Evolutionary conservation across 805 yeast species (phyloP), one percentile per base, ranked within the genome.

Genomic region (Ogataea haglerorum): DNA sequence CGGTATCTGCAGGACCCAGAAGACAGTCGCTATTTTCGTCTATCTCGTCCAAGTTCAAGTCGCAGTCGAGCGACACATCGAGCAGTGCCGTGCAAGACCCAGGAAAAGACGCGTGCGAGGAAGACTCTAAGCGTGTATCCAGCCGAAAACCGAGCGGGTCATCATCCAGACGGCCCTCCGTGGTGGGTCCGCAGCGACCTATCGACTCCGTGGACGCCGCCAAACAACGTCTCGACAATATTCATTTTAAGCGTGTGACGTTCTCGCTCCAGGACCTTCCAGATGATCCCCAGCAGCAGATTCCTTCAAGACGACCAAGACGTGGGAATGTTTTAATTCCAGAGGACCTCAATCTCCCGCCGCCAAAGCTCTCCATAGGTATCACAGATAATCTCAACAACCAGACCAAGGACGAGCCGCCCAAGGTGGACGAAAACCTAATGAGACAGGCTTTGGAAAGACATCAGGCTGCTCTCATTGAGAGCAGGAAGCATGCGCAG

Each of bases 401-500:
- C 30, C 52, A 52, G 34, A 34, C 54, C 17, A 42, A 59, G 21
- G 58, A 55, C 28, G 59, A 53, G 34, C 49, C 42, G 14, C 58
- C 58, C 2, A 58, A 53, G 36, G 65, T 60, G 45, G 63, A 73
- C 28, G 73, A 71, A 28, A 68, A 68, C 26, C 80, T 80, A 38
- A 61, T 82, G 37, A 67, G 65, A 33, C 45, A 69, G 28, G 89
- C 89, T 0, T 52, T 76, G n/a, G 85, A 79, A 17, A 69, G 76
- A 14, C 85, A 81, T 46, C 69, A 63, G 27, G 56, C 66, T 36
- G 77, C 82, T 1, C 51, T 74, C 14, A 58, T 71, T 18, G 89
- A 83, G 54, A 77, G 90, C 1, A 78, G 74, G 22, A 79, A 75
- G 45, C 91, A 83, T 62, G 87, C 88, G 2, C 74, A 76, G 36